Percentiles rank a stretch among this genome's conserved stretches.
Evolutionary conservation across 148 eudicot species (phyloP).

Genomic region (Fagopyrum tataricum): DNA sequence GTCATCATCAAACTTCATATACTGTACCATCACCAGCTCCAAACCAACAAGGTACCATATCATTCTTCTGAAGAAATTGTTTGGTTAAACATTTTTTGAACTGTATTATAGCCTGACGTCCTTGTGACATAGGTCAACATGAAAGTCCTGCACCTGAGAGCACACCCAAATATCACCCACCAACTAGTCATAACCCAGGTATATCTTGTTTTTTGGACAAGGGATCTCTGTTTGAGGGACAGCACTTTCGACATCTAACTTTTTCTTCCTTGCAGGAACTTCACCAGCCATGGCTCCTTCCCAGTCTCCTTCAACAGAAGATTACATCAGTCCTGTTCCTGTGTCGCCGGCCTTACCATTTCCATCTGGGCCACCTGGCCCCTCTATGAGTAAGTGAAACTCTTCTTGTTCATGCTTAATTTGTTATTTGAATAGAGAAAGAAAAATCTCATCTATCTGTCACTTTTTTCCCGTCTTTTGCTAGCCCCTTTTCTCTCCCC

Average conservation of each 20-base stretch:
- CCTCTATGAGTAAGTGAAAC: conserved; percentile 22
- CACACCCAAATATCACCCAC: conserved; percentile 7
- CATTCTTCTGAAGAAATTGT: background rate
- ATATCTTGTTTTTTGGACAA: background rate
- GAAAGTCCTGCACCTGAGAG: conserved; percentile 13
- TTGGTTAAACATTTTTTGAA: background rate
- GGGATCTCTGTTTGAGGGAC: background rate
- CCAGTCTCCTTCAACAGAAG: conserved; percentile 20
- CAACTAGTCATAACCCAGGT: conserved; percentile 9
- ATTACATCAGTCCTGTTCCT: conserved; percentile 20
- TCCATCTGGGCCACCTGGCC: conserved; percentile 21
- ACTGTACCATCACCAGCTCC: conserved; percentile 17
- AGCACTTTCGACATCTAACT: background rate
- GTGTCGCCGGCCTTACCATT: conserved; percentile 20
- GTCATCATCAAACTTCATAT: conserved; percentile 16
- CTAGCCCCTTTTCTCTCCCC: conserved; percentile 55
- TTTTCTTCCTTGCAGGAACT: conserved; percentile 21
- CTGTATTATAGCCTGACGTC: background rate
- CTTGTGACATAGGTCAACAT: conserved; percentile 15
- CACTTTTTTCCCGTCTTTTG: conserved; percentile 21
- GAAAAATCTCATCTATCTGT: conserved; percentile 19
- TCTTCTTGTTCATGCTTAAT: conserved; percentile 11
- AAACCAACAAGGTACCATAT: conserved; percentile 16
- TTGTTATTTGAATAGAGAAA: background rate
- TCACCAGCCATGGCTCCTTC: conserved; percentile 22